A percentile compares a stretch with the other conserved stretches of the same genome.
phyloP scores from a whole-genome alignment of 495 filamentous ascomycete genomes.

The Cryomyces minteri region DNA sequence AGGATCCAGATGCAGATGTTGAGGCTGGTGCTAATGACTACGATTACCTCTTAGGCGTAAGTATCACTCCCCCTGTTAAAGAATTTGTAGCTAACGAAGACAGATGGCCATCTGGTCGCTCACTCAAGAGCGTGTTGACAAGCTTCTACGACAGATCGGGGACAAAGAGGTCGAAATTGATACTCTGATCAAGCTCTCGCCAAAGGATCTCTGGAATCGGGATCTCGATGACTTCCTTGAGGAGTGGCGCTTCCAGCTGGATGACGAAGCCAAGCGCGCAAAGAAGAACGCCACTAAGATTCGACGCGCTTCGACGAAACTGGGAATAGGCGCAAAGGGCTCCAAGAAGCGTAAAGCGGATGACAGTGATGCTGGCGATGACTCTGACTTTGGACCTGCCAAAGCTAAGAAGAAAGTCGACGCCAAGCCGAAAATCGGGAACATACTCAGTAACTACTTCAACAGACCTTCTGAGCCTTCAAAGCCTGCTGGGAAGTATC shows the following conservation, averaged over 20 bases:
- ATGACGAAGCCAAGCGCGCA: constrained; percentile 52
- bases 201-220: constrained; percentile 79
- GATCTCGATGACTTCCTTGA: constrained; percentile 80
- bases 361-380: constrained; percentile 28
- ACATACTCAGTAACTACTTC: neutral
- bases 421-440: constrained; percentile 10
- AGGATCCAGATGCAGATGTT: constrained; percentile 25
- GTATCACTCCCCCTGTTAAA: constrained; percentile 14
- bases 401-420: constrained; percentile 36
- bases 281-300: constrained; percentile 49
- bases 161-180: constrained; percentile 81
- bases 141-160: constrained; percentile 65
- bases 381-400: constrained; percentile 31
- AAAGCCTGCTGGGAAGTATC: constrained; percentile 5
- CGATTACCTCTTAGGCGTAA: constrained; percentile 83
- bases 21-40: constrained; percentile 52
- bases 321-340: constrained; percentile 39
- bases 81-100: neutral
- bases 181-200: constrained; percentile 51
- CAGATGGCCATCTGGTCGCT: constrained; percentile 95
- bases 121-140: constrained; percentile 84
- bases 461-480: neutral
- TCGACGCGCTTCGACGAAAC: constrained; percentile 60
- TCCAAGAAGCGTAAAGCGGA: constrained; percentile 25
- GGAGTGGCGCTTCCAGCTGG: constrained; percentile 74